Base-by-base conservation (phyloP, 2,329 filamentous ascomycete species). In the Hymenoscyphus infarciens region DNA sequence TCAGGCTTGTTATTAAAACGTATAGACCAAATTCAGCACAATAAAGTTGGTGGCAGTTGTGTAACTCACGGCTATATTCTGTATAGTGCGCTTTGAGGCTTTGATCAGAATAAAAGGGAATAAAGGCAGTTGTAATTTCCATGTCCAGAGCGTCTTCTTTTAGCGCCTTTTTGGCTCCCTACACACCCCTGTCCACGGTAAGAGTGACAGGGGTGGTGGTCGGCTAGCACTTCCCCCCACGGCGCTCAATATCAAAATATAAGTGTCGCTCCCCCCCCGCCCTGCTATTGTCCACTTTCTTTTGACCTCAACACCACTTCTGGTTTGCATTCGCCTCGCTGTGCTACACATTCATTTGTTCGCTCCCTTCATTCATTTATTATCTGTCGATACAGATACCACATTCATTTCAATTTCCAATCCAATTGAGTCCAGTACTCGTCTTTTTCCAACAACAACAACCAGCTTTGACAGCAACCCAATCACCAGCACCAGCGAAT, bases 381-480 rank as follows among this genome's bases (percentile, higher is more conserved):
- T 1, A 63, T 70, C 69, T 71, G 68, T 71, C 70, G 68, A 71
- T 69, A 70, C 69, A 69, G 67, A 69, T 54, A 25, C 62, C 68
- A 59, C 66, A 67, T 68, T 71, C 68, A 63, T 70, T 71, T 56
- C 29, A 63, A 29, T 31, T 49, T 16, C 64, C 67, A 68, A 15
- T 31, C 25, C 52, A n/a, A 49, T 11, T 11, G 63, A 25, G 63
- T 63, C 35, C n/a, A 45, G 27, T 62, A 35, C 33, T 52, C 33
- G 62, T 59, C 60, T 63, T 64, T 38, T 56, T 22, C 52, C 33
- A 56, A 27, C 33, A 56, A 27, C 33, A 56, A 59, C 57, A 61
- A 16, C 33, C 62, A 67, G 69, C 69, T 70, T 71, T 61, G 63
- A 71, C 64, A 70, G 67, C 69, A 63, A 57, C 31, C 60, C 53